Evolutionary conservation across 1,284 basidiomycete genomes (phyloP).

Genomic region (Taiwanofungus camphoratus): DNA sequence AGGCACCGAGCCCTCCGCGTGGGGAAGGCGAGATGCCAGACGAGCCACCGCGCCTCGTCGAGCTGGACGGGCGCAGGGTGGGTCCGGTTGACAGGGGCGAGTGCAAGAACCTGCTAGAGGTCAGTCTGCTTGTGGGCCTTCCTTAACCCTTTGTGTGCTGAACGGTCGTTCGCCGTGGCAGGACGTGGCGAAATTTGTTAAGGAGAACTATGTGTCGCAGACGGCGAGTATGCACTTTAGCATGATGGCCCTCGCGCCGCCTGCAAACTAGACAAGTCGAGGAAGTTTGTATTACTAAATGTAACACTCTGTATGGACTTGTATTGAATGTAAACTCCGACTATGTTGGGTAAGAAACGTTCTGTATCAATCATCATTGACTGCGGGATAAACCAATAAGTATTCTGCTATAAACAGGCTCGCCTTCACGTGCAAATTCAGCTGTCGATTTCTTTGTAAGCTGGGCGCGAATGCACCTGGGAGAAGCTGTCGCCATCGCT

Average conservation of each 20-base stretch:
- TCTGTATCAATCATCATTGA: too few relatives aligned
- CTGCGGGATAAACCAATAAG: too few relatives aligned
- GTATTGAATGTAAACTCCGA: too few relatives aligned
- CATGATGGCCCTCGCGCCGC: slow-evolving; percentile 28
- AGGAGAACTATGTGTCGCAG: slow-evolving; percentile 54
- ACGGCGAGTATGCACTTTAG: slow-evolving; percentile 56
- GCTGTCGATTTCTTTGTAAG: too few relatives aligned
- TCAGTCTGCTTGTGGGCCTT: slow-evolving; percentile 29
- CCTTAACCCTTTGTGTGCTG: too few relatives aligned
- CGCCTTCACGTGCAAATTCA: too few relatives aligned
- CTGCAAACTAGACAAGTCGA: slow-evolving; percentile 5
- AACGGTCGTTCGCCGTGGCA: slow-evolving; percentile 22
- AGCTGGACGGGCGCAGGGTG: slow-evolving; percentile 73
- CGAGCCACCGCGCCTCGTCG: slow-evolving; percentile 49
- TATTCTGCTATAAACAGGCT: too few relatives aligned
- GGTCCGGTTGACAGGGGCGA: slow-evolving; percentile 78
- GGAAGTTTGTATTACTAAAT: too few relatives aligned
- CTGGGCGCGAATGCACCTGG: too few relatives aligned
- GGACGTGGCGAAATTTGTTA: slow-evolving; percentile 68
- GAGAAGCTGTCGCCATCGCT: slow-evolving; percentile 25
- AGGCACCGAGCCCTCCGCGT: slow-evolving; percentile 44
- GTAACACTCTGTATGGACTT: too few relatives aligned
- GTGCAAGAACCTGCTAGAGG: slow-evolving; percentile 56
- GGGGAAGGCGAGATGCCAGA: slow-evolving; percentile 26
- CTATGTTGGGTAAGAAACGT: too few relatives aligned